Evolutionary conservation across 345 rosid species (phyloP).

Genomic region (Raphanus raphanistrum): DNA sequence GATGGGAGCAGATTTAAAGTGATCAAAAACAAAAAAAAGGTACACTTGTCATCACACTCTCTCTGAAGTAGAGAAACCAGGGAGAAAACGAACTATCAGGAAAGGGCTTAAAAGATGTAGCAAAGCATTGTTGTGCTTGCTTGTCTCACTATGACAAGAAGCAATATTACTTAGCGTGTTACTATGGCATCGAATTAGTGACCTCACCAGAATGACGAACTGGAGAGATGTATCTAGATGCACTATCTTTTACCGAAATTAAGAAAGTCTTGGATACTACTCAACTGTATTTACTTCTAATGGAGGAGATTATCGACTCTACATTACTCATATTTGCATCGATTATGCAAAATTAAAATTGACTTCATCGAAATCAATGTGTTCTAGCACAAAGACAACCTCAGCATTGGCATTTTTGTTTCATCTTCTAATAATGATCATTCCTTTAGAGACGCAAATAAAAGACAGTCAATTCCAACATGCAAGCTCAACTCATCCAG

Average conservation of each 20-base stretch:
- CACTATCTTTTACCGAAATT: constrained; percentile 28
- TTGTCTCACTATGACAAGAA: constrained; percentile 56
- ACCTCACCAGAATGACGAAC: constrained; percentile 67
- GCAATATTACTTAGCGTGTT: constrained; percentile 61
- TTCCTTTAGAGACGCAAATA: neutral
- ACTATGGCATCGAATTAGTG: constrained; percentile 80
- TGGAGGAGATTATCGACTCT: constrained; percentile 41
- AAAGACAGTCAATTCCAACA: neutral
- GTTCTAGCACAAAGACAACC: neutral
- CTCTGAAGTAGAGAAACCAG: neutral
- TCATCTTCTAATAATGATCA: neutral
- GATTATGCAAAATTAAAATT: constrained; percentile 34
- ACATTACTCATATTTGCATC: constrained; percentile 41
- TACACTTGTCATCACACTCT: neutral
- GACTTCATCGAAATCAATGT: neutral
- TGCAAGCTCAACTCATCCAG: neutral
- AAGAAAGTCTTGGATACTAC: neutral
- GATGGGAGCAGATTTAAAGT: constrained; percentile 4
- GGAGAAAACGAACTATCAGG: neutral
- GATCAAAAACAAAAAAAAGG: neutral
- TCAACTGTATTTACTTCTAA: constrained; percentile 29
- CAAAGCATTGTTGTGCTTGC: constrained; percentile 52
- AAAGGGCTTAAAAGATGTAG: constrained; percentile 44
- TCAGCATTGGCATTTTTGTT: neutral
- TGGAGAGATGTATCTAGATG: constrained; percentile 86